A percentile compares a stretch with the other conserved stretches of the same genome.
Conservation (phyloP, 1,284 basidiomycete species). For the Ceratobasidium sp. region DNA sequence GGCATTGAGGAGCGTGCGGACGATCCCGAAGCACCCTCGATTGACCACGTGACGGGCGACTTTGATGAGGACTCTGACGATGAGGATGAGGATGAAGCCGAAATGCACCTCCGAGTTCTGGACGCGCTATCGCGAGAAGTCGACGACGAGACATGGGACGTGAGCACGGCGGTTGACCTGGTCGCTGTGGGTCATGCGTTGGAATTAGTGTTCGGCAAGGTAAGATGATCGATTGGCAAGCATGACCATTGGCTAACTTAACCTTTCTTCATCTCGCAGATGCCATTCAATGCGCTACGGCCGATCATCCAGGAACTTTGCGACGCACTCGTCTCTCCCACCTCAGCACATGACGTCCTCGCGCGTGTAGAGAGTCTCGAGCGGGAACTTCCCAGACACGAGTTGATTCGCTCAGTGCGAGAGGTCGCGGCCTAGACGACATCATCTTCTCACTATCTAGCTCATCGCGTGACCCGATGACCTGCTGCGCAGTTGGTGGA, state of each 20-base stretch:
- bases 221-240: not conserved
- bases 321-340: conserved; percentile 27
- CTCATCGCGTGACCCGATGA: no score
- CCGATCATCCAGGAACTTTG: conserved; percentile 36
- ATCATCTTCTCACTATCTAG: no score
- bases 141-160: conserved; percentile 36
- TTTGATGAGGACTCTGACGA: not conserved
- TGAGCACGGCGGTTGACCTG: conserved; percentile 9
- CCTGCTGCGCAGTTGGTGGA: no score
- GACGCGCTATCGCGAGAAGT: conserved; percentile 11
- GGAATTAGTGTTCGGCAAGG: conserved; percentile 36
- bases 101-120: not conserved
- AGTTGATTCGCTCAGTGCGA: conserved; percentile 13
- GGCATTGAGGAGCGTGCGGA: not conserved
- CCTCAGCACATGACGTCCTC: conserved; percentile 24
- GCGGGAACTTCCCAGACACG: conserved; percentile 22
- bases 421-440: not conserved
- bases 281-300: conserved; percentile 37
- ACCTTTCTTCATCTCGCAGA: conserved; percentile 5
- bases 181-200: conserved; percentile 33
- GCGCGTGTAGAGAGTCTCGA: conserved; percentile 38
- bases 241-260: not conserved
- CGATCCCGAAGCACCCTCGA: conserved; percentile 20
- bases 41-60: conserved; percentile 12
- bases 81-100: conserved; percentile 10